Evolutionary conservation across 805 yeast genomes (phyloP).

Genomic region (Ogataea corticis): DNA sequence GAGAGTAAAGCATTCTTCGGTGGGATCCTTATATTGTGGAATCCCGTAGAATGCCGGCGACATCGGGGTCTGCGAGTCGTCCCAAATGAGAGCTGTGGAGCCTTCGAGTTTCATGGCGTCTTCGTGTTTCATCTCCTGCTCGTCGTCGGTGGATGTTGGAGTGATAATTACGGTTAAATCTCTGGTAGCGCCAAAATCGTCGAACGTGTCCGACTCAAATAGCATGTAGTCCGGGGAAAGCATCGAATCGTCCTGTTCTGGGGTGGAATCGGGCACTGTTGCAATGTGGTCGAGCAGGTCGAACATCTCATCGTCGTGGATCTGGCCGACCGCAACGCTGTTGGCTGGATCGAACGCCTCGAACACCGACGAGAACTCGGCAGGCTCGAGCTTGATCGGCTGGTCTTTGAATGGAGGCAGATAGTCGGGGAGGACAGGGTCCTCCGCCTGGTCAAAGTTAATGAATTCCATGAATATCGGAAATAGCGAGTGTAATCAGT

Average conservation of each 20-base stretch:
- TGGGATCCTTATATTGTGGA: too few relatives aligned
- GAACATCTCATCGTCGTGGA: conserved; percentile 8
- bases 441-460: conserved; percentile 6
- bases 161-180: conserved; percentile 9
- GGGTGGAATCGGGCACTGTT: conserved; percentile 7
- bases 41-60: neutral
- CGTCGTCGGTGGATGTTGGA: conserved; percentile 15
- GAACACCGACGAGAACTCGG: conserved; percentile 11
- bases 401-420: neutral
- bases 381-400: neutral
- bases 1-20: too few relatives aligned
- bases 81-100: neutral
- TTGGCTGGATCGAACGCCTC: neutral
- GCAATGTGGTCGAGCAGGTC: conserved; percentile 10
- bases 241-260: conserved; percentile 10
- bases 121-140: neutral
- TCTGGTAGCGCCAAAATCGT: conserved; percentile 5
- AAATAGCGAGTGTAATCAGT: too few relatives aligned
- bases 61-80: neutral
- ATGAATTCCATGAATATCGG: neutral
- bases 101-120: neutral
- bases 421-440: conserved; percentile 2
- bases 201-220: conserved; percentile 14
- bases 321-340: neutral
- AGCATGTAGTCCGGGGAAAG: conserved; percentile 13